Base-by-base conservation (phyloP, 768 basidiomycete species). In the Leucosporidium creatinivorum region DNA sequence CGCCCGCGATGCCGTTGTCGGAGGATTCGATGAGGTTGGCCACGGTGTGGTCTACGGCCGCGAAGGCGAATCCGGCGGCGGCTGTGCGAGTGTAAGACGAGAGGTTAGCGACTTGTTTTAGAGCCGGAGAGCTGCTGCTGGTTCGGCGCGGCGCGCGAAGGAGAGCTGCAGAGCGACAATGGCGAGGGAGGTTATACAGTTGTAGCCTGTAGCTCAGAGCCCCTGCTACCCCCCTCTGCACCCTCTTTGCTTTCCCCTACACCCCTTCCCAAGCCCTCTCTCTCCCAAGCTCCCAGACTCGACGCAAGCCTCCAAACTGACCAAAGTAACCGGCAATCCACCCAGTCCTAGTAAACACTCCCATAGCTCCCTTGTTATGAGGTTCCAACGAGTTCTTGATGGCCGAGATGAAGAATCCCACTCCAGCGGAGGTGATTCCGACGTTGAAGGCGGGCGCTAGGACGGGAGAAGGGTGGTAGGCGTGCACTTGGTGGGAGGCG, bases 241-340 rank as follows among this genome's bases (percentile, higher is more conserved):
- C 50, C 50, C 50, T 51, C 50, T 3, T 8, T 48, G 21, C 60
- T n/a, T 23, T 26, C n/a, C 30, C 15, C 47, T 13, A 23, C 30
- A 50, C 25, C 2, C 18, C 33, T 47, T n/a, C 10, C 12, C 19
- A 60, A 10, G 26, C 44, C 31, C 54, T 30, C 10, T 17, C n/a
- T 9, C 21, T 21, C 8, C 7, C 8, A 36, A n/a, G 15, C 18
- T n/a, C n/a, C n/a, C n/a, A n/a, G n/a, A n/a, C n/a, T n/a, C n/a
- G n/a, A 12, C 8, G 25, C 36, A 33, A 33, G n/a, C n/a, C n/a
- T 44, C 17, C 8, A 18, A 15, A 81, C 87, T 74, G 62, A 96
- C 93, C 89, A 75, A 96, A 94, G 78, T 91, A 86, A 13, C 89
- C 91, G 77, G 93, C 91, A 10, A 92, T 89, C 55, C 89, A 86